Conservation (phyloP, 2,329 filamentous ascomycete species). For the Trichoderma citrinoviride region DNA sequence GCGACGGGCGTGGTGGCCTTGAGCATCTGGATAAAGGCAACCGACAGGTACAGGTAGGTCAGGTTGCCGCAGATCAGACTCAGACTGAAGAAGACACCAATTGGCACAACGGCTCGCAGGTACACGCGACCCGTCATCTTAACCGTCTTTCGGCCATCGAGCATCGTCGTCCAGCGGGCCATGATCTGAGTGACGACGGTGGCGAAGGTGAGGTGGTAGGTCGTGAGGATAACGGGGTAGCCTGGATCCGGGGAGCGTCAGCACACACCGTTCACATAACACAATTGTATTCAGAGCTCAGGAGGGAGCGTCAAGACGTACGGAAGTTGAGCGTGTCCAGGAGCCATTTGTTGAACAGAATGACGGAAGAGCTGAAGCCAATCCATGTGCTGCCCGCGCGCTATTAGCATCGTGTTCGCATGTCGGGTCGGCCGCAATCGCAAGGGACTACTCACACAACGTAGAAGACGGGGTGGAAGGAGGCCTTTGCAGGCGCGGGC, state of each 20-base stretch:
- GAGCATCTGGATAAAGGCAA: conserved; percentile 98
- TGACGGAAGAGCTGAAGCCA: conserved; percentile 84
- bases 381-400: conserved; percentile 73
- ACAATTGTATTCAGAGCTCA: background rate
- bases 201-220: conserved; percentile 92
- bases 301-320: conserved; percentile 31
- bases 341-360: conserved; percentile 99
- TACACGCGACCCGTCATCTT: conserved; percentile 97
- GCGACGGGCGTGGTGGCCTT: conserved; percentile 97
- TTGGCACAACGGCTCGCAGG: conserved; percentile 87
- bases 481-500: conserved; percentile 59
- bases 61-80: conserved; percentile 95
- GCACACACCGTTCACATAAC: background rate
- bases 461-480: conserved; percentile 81
- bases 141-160: conserved; percentile 92
- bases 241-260: conserved; percentile 41
- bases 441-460: conserved; percentile 58
- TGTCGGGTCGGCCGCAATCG: background rate
- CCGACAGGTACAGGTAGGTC: conserved; percentile 91
- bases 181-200: conserved; percentile 93
- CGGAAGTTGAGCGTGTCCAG: conserved; percentile 79
- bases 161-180: conserved; percentile 80
- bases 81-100: conserved; percentile 93
- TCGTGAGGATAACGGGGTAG: conserved; percentile 80
- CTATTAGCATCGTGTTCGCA: background rate